Evolutionary conservation across 768 basidiomycete species (phyloP), one percentile per base, ranked within the genome.

Genomic region (Termitomyces sp.): DNA sequence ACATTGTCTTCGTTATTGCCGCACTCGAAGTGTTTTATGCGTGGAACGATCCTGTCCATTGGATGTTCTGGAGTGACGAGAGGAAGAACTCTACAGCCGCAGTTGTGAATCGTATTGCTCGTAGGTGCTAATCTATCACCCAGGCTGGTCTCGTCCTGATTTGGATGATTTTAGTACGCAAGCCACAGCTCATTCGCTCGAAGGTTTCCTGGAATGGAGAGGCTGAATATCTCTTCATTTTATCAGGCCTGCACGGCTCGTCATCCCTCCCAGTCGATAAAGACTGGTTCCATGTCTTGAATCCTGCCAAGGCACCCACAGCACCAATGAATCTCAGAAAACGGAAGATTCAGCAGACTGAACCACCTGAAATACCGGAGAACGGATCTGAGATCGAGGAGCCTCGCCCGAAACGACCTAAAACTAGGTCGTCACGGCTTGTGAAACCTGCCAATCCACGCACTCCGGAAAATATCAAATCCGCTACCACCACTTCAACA

Each of bases 1-100:
- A 78, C 55, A 64, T 75, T 55, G 67, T 85, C 55, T 77, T 83
- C 58, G 76, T 78, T 28, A 79, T 87, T 52, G 81, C 79, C 4
- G 86, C 85, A 2, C 78, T 87, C 58, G 76, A 78, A 10, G 79
- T 86, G 12, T 78, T 85, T 61, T 77, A 81, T 62, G 71, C 73
- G 48, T 79, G 78, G 15, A 72, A 74, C 31, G 78, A 85, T 66
- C 78, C 78, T 14, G 80, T 77, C 6, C 84, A 86, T 62, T 82
- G 81, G 79, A 68, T 82, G n/a, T 80, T 87, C 65, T 87, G 86
- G 86, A 77, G 74, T 46, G 75, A 73, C 58, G 76, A 75, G 48
- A 72, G 75, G 62, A 79, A 78, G 64, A 67, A 64, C 55, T 67
- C 67, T 23, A 84, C 82, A 17, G 82, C 82, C 15, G 67, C 68